phyloP scores from a whole-genome alignment of 768 basidiomycete species.

The Coprinellus micaceus region DNA sequence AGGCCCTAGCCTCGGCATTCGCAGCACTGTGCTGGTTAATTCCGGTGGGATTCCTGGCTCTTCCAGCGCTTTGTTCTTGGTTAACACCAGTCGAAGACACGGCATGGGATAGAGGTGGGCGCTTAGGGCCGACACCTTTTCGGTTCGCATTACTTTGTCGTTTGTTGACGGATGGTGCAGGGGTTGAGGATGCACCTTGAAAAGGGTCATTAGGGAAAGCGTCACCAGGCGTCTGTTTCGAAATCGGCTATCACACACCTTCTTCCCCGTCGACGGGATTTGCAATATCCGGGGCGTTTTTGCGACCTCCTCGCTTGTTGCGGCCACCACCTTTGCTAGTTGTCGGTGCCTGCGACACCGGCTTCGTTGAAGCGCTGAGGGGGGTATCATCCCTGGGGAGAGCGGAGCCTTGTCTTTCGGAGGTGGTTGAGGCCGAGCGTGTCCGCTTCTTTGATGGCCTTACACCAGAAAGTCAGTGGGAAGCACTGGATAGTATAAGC shows the following conservation, averaged over 20 bases:
- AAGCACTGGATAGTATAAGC: not conserved
- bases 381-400: constrained; percentile 43
- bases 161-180: constrained; percentile 25
- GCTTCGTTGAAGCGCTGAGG: constrained; percentile 25
- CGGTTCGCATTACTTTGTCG: constrained; percentile 35
- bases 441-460: constrained; percentile 61
- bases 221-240: not conserved
- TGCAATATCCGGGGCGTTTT: constrained; percentile 32
- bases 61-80: constrained; percentile 43
- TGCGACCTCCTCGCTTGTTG: constrained; percentile 46
- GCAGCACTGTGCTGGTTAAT: constrained; percentile 37
- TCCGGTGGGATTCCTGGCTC: constrained; percentile 43
- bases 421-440: constrained; percentile 69
- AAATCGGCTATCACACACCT: constrained; percentile 38
- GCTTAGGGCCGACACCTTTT: constrained; percentile 40
- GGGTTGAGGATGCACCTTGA: constrained; percentile 10
- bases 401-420: constrained; percentile 48
- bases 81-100: constrained; percentile 19
- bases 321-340: constrained; percentile 30
- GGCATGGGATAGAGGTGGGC: constrained; percentile 28
- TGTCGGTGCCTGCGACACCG: constrained; percentile 26
- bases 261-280: constrained; percentile 55
- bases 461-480: constrained; percentile 12
- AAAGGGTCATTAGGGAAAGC: constrained; percentile 7
- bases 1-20: constrained; percentile 57